Evolutionary conservation across 495 filamentous ascomycete species (phyloP), one percentile per base, ranked within the genome.

Genomic region (Aspergillus bridgeri): DNA sequence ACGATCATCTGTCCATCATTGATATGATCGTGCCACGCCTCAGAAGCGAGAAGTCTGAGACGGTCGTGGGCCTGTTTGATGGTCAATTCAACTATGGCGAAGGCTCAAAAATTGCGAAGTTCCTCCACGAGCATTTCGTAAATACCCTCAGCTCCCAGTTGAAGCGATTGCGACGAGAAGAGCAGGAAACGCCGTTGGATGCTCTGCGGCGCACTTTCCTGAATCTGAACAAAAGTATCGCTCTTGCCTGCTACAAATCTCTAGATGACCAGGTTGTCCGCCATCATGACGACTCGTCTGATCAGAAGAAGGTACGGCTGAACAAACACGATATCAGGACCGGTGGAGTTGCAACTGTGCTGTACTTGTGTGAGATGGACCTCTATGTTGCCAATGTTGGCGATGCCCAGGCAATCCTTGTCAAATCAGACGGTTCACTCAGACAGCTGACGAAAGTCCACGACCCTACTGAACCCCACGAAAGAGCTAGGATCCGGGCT

Each of bases 11-110:
- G 6, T 97, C 95, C 9, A 96, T 92, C n/a, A 89, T 98, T 46
- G 94, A 99, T 72, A 88, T 99, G 78, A 91, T 98, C 43, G 89
- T 98, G 27, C 95, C 95, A 1, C 86, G 89, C 22, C 89, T 97
- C 68, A 89, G 91, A 65, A 91, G 90, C n/a, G 89, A 88, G 49
- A 90, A 96, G 59, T 86, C 90, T 51, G 92, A 98, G 68, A 94
- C 87, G 15, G 78, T 99, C 42, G 73, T 98, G 42, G 94, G 94
- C 2, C 84, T 99, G 76, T 99, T 99, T 65, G 94, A 99, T 70
- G 94, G 94, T 2, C 90, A 96, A 67, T 81, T 85, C 11, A 75
- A 91, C 58, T 89, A 90, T 19, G 91, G 79, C 57, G 88, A 91
- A 56, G 94, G 94, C 46, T 97, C 92, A 52, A 92, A 94, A 72